Evolutionary conservation across 352 stramenopile species (phyloP).

Genomic region (Nothophytophthora sp.): DNA sequence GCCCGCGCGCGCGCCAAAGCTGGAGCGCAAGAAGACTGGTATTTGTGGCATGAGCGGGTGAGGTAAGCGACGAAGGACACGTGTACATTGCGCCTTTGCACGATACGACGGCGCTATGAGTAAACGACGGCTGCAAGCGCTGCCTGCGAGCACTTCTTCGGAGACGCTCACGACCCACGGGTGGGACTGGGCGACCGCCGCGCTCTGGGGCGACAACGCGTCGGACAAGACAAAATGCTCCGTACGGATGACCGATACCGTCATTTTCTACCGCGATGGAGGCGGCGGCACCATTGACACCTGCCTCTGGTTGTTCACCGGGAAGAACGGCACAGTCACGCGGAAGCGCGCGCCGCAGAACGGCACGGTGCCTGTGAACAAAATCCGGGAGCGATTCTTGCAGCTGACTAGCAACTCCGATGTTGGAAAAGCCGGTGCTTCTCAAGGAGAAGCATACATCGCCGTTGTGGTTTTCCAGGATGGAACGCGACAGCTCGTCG

Average conservation of each 20-base stretch:
- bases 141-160: not conserved
- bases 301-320: slow-evolving; percentile 50
- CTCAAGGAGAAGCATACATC: not conserved
- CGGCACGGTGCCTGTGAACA: slow-evolving; percentile 19
- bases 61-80: too few species aligned
- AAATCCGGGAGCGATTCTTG: slow-evolving; percentile 50
- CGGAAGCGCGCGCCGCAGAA: slow-evolving; percentile 39
- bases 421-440: slow-evolving; percentile 2
- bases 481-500: slow-evolving; percentile 21
- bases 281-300: slow-evolving; percentile 5
- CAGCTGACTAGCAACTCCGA: slow-evolving; percentile 27
- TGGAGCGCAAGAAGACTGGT: too few species aligned
- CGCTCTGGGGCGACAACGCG: slow-evolving; percentile 23
- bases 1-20: too few species aligned
- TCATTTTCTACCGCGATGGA: slow-evolving; percentile 26
- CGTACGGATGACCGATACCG: slow-evolving; percentile 43
- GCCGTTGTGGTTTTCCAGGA: slow-evolving; percentile 21
- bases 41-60: too few species aligned
- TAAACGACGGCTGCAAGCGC: slow-evolving; percentile 24
- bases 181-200: slow-evolving; percentile 41
- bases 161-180: slow-evolving; percentile 6
- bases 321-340: slow-evolving; percentile 44
- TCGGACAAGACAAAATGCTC: slow-evolving; percentile 20
- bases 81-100: too few species aligned
- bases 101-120: too few species aligned